These are phyloP conservation scores for Amauroascus niger DNA, from an alignment of 2,329 filamentous ascomycete species.

Conservation along the genomic window DNA sequence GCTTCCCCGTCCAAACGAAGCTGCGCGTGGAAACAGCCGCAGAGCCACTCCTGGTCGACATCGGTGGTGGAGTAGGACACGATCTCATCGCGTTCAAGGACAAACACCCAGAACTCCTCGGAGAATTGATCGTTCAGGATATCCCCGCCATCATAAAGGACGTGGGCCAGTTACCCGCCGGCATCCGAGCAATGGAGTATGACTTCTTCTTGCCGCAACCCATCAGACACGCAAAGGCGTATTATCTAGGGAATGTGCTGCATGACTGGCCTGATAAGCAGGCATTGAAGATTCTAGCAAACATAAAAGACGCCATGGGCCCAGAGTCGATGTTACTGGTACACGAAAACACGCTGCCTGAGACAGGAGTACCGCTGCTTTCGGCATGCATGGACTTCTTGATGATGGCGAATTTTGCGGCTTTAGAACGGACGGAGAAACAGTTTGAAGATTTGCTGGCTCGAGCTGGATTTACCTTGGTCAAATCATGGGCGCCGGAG, in stretches of 20 bases:
- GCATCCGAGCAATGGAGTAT: not conserved
- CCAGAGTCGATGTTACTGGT: slow-evolving; percentile 32
- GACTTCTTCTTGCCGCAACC: slow-evolving; percentile 10
- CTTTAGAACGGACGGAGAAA: slow-evolving; percentile 29
- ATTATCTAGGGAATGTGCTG: slow-evolving; percentile 27
- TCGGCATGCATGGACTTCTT: slow-evolving; percentile 27
- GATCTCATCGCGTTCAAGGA: slow-evolving; percentile 32
- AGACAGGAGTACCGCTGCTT: not conserved
- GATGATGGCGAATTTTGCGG: slow-evolving; percentile 31
- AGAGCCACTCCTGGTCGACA: slow-evolving; percentile 30
- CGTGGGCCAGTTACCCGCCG: not conserved
- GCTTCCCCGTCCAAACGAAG: slow-evolving; percentile 17
- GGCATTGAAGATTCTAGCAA: slow-evolving; percentile 26
- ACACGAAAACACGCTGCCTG: slow-evolving; percentile 28
- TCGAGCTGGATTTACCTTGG: slow-evolving; percentile 27
- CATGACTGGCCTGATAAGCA: slow-evolving; percentile 31
- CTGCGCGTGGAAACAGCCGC: not conserved
- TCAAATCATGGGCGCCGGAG: slow-evolving; percentile 20
- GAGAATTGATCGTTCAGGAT: slow-evolving; percentile 43
- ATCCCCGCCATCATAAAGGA: slow-evolving; percentile 33
- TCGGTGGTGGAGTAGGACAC: slow-evolving; percentile 37
- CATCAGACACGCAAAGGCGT: slow-evolving; percentile 22
- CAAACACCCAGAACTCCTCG: slow-evolving; percentile 31
- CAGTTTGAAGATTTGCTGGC: slow-evolving; percentile 29
- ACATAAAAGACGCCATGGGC: slow-evolving; percentile 20